phyloP scores from a whole-genome alignment of 495 filamentous ascomycete species.

The Articulospora tetracladia region DNA sequence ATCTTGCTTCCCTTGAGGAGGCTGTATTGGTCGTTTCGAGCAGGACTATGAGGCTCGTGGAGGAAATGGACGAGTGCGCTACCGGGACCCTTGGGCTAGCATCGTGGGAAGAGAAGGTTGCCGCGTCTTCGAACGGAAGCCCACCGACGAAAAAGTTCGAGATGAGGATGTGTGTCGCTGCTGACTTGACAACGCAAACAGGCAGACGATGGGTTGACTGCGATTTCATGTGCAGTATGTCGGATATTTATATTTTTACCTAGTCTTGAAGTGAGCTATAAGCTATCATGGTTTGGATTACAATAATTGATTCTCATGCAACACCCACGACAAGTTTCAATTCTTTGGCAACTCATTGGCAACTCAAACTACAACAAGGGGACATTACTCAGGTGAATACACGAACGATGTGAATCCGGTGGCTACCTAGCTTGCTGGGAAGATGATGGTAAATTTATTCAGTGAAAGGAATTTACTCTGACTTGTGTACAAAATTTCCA shows the following conservation, averaged over 20 bases:
- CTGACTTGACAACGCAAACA: background rate
- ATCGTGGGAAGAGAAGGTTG: background rate
- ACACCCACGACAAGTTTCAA: too few species aligned
- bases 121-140: background rate
- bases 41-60: background rate
- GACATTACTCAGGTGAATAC: too few species aligned
- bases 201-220: background rate
- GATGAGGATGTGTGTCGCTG: background rate
- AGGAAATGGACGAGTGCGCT: background rate
- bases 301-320: too few species aligned
- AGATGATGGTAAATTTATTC: too few species aligned
- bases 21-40: background rate
- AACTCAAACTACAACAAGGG: too few species aligned
- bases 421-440: too few species aligned
- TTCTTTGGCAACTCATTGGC: too few species aligned
- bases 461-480: too few species aligned
- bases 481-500: too few species aligned
- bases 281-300: constrained; percentile 1
- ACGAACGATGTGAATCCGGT: too few species aligned
- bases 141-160: background rate
- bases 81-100: background rate
- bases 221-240: background rate
- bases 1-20: background rate
- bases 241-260: background rate
- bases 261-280: background rate